Conservation (phyloP, 2,329 filamentous ascomycete genomes). For the Venturia pyrina region DNA sequence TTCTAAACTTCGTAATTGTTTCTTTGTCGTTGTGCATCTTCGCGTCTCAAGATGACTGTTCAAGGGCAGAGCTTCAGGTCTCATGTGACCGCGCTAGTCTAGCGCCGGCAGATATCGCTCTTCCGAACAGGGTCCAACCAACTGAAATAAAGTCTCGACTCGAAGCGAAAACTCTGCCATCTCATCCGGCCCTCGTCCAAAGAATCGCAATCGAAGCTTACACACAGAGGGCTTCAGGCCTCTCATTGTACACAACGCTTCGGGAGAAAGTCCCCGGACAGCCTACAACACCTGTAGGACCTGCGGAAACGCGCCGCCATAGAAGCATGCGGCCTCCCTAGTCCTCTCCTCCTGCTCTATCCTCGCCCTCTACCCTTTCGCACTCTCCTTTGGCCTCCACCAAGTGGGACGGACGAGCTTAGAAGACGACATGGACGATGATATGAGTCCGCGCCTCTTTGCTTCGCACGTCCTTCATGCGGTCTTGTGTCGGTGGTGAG, state of each 20-base stretch:
- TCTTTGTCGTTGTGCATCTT: not conserved
- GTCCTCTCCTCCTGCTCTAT: constrained; percentile 41
- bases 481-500: constrained; percentile 13
- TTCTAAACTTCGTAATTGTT: not conserved
- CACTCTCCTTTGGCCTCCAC: constrained; percentile 31
- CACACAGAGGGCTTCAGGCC: constrained; percentile 8
- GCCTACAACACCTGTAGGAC: constrained; percentile 36
- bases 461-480: not conserved
- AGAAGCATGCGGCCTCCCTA: constrained; percentile 71
- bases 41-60: constrained; percentile 2
- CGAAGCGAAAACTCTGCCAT: not conserved
- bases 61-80: not conserved
- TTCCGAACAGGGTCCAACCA: not conserved
- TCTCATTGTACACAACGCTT: constrained; percentile 8
- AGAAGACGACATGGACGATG: constrained; percentile 12
- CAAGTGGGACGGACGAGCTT: constrained; percentile 6
- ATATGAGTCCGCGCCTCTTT: constrained; percentile 16
- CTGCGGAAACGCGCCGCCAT: constrained; percentile 98
- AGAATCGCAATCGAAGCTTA: constrained; percentile 15
- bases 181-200: constrained; percentile 11
- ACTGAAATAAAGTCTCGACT: not conserved
- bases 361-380: constrained; percentile 40
- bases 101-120: not conserved
- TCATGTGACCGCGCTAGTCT: not conserved
- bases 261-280: constrained; percentile 75